Base-by-base conservation (phyloP, 257 asterid species). In the Avicennia marina region DNA sequence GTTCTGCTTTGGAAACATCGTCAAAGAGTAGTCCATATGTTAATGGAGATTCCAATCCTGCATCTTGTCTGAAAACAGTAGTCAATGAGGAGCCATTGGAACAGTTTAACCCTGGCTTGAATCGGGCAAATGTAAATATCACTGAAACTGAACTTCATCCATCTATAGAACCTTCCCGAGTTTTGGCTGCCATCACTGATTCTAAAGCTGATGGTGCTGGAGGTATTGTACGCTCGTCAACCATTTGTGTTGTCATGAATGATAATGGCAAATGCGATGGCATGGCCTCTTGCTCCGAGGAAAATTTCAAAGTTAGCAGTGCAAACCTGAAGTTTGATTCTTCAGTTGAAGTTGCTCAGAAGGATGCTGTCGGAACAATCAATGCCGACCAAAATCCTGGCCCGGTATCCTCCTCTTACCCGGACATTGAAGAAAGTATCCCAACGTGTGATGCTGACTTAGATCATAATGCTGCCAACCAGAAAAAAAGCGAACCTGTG, bases 1-100 rank as follows among this genome's bases (percentile, higher is more conserved):
- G 53, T 41, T 40, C 57, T 60, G 40, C 56, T 18, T 21, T 43
- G 13, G 66, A 56, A 32, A 43, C 42, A n/a, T 24, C 58, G 51
- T 27, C 25, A 1, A 24, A 61, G 53, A 68, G 38, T 33, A 26
- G 53, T 53, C 15, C 26, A 10, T 66, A 41, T 39, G 40, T 48
- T 48, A 44, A 43, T 39, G 65, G 44, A 53, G 38, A 67, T 39
- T 25, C 10, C 9, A 15, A 6, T 27, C n/a, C 15, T 32, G 59
- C 40, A 5, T 13, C 51, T 26, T 34, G 43, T 16, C 16, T 21
- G 16, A 33, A 31, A 36, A 18, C 45, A 11, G 56, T n/a, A 12
- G 33, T 21, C 45, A 12, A 21, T 9, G 44, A 58, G 41, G 39
- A 58, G 52, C 60, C 19, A 4, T n/a, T 41, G 20, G 4, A 44